A percentile compares a stretch with the other conserved stretches of the same genome.
Conservation (phyloP, 1,284 basidiomycete genomes). For the Cryptococcus hybrid region DNA sequence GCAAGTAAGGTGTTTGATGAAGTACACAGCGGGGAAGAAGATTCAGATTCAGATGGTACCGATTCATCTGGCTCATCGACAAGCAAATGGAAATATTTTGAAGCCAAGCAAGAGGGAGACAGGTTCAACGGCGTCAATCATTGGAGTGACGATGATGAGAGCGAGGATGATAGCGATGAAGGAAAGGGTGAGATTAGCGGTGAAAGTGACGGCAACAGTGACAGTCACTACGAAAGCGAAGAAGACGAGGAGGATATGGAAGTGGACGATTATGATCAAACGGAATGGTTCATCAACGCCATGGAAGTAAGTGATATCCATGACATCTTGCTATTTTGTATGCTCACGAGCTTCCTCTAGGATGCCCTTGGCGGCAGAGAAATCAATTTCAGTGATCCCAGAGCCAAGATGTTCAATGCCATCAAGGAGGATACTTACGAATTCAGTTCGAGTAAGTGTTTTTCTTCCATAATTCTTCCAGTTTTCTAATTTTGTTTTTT, state of each 20-base stretch:
- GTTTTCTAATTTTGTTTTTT: background rate
- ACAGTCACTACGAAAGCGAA: slow-evolving; percentile 9
- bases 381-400: slow-evolving; percentile 53
- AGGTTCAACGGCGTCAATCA: slow-evolving; percentile 17
- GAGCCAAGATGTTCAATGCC: slow-evolving; percentile 63
- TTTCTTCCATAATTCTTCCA: background rate
- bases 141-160: slow-evolving; percentile 12
- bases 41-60: background rate
- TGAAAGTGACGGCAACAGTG: slow-evolving; percentile 11
- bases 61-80: background rate
- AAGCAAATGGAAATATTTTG: background rate
- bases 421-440: slow-evolving; percentile 62
- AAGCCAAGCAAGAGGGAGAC: slow-evolving; percentile 8
- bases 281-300: slow-evolving; percentile 63
- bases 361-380: slow-evolving; percentile 57
- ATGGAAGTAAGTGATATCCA: slow-evolving; percentile 57
- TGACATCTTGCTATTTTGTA: background rate
- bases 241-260: slow-evolving; percentile 29
- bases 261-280: slow-evolving; percentile 59
- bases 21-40: background rate
- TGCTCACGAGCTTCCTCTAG: slow-evolving; percentile 35
- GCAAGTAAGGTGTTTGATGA: slow-evolving; percentile 13
- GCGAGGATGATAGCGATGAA: slow-evolving; percentile 4
- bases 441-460: slow-evolving; percentile 34
- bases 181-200: slow-evolving; percentile 11